phyloP scores from a whole-genome alignment of 106 monocot genomes.

The Triglochin maritima region DNA sequence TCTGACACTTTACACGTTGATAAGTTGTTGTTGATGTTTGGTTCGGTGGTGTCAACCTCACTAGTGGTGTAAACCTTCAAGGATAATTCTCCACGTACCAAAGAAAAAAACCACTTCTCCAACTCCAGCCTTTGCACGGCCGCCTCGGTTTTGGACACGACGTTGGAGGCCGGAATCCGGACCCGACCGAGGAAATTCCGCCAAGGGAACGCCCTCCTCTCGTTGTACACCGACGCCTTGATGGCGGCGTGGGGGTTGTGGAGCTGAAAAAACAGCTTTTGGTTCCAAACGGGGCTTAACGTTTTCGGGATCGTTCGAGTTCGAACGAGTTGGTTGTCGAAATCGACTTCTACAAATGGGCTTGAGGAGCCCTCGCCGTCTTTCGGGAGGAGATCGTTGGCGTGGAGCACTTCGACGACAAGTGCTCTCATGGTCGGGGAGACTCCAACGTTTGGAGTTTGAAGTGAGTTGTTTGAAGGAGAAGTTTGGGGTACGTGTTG shows the following conservation, averaged over 20 bases:
- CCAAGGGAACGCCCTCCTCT: conserved; percentile 23
- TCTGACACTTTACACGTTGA: no score
- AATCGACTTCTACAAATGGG: conserved; percentile 41
- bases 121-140: conserved; percentile 23
- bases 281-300: conserved; percentile 50
- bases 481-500: neutral
- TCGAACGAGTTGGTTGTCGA: conserved; percentile 28
- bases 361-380: conserved; percentile 60
- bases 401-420: conserved; percentile 45
- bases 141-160: conserved; percentile 27
- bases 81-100: conserved; percentile 31
- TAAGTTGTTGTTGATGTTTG: neutral
- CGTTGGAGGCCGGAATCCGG: conserved; percentile 14
- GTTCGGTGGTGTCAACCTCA: neutral
- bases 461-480: neutral
- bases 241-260: conserved; percentile 17
- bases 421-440: neutral
- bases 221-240: conserved; percentile 40
- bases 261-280: conserved; percentile 37
- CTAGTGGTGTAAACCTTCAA: conserved; percentile 23
- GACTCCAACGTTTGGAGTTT: no score
- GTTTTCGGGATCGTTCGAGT: conserved; percentile 23
- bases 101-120: conserved; percentile 45
- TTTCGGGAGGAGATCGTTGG: conserved; percentile 37
- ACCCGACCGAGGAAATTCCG: conserved; percentile 46